Evolutionary conservation across 768 basidiomycete genomes (phyloP).

Genomic region (Boletus rufocinnamomeus): DNA sequence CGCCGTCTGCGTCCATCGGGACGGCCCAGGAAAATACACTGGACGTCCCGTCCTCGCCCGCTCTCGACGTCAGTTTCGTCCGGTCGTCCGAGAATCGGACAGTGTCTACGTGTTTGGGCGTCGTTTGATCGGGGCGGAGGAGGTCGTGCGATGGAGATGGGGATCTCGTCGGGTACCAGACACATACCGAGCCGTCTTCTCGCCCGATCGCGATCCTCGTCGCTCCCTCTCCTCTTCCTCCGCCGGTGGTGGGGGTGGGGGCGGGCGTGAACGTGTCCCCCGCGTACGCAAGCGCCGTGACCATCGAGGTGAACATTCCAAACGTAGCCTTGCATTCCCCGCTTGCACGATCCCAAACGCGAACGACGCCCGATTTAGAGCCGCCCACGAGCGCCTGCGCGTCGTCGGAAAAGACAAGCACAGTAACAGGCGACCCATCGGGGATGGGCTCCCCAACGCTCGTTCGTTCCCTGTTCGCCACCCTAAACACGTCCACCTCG

Average conservation of each 20-base stretch:
- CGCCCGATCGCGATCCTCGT: constrained; percentile 17
- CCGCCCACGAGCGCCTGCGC: constrained; percentile 22
- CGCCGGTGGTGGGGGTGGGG: not conserved
- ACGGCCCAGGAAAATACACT: constrained; percentile 11
- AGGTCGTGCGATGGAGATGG: constrained; percentile 14
- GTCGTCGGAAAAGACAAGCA: constrained; percentile 22
- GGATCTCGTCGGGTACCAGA: constrained; percentile 23
- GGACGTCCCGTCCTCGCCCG: constrained; percentile 15
- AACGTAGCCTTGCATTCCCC: constrained; percentile 18
- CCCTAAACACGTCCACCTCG: not conserved
- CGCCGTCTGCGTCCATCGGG: not conserved
- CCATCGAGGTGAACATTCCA: constrained; percentile 1
- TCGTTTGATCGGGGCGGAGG: constrained; percentile 4
- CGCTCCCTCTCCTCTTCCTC: not conserved
- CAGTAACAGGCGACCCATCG: not conserved
- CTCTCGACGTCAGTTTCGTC: constrained; percentile 11
- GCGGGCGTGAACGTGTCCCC: not conserved
- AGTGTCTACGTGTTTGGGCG: constrained; percentile 6
- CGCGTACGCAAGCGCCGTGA: constrained; percentile 20
- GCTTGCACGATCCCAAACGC: constrained; percentile 23
- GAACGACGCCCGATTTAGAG: constrained; percentile 15
- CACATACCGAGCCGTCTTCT: constrained; percentile 19
- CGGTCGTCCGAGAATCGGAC: constrained; percentile 15
- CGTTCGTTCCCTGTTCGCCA: not conserved
- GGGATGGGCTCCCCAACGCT: not conserved